These are phyloP conservation scores for Aspergillus versicolor DNA, from an alignment of 2,329 filamentous ascomycete species.

Conservation along the genomic window DNA sequence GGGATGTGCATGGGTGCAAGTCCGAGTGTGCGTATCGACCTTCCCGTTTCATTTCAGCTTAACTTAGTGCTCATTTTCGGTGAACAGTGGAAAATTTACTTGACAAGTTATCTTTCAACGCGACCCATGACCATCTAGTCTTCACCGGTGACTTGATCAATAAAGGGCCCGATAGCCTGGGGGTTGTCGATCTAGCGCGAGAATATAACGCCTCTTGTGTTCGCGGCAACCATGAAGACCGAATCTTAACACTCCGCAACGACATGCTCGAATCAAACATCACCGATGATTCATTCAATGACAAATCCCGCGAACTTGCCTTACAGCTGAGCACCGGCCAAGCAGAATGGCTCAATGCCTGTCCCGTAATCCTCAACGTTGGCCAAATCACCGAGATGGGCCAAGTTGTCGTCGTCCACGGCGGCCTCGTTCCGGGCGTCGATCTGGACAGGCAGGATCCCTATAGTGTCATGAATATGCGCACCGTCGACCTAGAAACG, in stretches of 20 bases:
- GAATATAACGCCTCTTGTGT: conserved; percentile 74
- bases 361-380: conserved; percentile 75
- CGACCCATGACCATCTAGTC: conserved; percentile 68
- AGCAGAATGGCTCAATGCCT: conserved; percentile 65
- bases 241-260: conserved; percentile 67
- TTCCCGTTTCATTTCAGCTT: background rate
- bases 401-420: conserved; percentile 76
- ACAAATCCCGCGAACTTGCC: conserved; percentile 52
- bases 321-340: conserved; percentile 60
- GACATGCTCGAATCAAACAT: conserved; percentile 36
- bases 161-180: conserved; percentile 80
- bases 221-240: conserved; percentile 90
- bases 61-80: background rate
- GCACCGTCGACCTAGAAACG: conserved; percentile 67
- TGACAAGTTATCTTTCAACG: conserved; percentile 62
- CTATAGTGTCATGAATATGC: conserved; percentile 88
- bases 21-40: conserved; percentile 53
- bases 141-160: conserved; percentile 77
- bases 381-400: conserved; percentile 62
- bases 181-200: conserved; percentile 74
- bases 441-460: conserved; percentile 70
- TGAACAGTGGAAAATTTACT: conserved; percentile 58
- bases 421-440: conserved; percentile 76
- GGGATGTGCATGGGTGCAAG: conserved; percentile 90
- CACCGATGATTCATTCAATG: conserved; percentile 13